Percentiles rank a stretch among this genome's conserved stretches.
phyloP scores from a whole-genome alignment of 768 basidiomycete species.

The Lactarius sp. region DNA sequence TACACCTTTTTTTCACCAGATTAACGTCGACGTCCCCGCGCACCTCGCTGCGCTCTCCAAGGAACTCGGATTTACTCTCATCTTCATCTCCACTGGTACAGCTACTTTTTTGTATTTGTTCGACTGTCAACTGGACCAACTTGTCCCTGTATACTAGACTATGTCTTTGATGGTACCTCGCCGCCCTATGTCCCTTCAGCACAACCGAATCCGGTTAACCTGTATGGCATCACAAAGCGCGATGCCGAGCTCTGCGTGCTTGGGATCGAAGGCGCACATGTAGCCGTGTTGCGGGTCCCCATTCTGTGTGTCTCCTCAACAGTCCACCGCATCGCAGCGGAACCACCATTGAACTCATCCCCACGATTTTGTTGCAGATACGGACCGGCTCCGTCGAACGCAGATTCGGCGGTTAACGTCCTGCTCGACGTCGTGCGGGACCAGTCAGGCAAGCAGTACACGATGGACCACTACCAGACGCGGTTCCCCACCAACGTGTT shows the following conservation, averaged over 20 bases:
- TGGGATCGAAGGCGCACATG: constrained; percentile 49
- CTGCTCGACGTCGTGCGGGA: constrained; percentile 83
- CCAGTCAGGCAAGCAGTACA: constrained; percentile 82
- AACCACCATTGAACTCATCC: constrained; percentile 8
- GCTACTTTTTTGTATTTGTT: neutral
- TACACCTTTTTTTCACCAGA: constrained; percentile 36
- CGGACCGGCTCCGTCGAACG: constrained; percentile 77
- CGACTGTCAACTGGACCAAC: too few species aligned
- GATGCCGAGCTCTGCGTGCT: constrained; percentile 82
- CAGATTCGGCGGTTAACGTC: constrained; percentile 86
- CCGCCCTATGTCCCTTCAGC: constrained; percentile 82
- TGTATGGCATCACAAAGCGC: constrained; percentile 84
- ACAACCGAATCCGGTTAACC: constrained; percentile 75
- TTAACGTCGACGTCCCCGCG: constrained; percentile 75
- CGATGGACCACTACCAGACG: constrained; percentile 94
- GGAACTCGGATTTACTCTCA: constrained; percentile 57
- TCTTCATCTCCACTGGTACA: constrained; percentile 89
- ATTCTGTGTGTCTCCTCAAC: constrained; percentile 56
- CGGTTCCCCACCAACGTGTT: constrained; percentile 88
- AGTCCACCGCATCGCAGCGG: constrained; percentile 1
- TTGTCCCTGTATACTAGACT: constrained; percentile 47
- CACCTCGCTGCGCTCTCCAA: constrained; percentile 65
- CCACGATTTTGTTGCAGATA: constrained; percentile 48
- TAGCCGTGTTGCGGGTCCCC: constrained; percentile 80
- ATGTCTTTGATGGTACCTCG: constrained; percentile 92